phyloP scores from a whole-genome alignment of 257 asterid genomes.

The Handroanthus guayacan region DNA sequence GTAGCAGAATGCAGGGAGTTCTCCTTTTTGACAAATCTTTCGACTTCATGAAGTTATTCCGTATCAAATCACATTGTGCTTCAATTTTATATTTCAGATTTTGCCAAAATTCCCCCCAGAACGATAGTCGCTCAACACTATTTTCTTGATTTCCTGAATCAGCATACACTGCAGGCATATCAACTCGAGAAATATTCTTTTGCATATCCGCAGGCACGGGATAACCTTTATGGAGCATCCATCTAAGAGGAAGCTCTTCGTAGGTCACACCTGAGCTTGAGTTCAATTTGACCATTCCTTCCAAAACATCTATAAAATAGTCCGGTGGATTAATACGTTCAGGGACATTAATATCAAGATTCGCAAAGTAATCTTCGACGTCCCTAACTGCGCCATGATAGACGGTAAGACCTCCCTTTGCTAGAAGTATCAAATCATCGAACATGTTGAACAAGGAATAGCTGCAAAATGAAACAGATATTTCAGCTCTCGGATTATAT shows the following conservation, averaged over 20 bases:
- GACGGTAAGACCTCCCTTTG: constrained; percentile 89
- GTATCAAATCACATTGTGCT: constrained; percentile 59
- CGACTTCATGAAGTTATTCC: constrained; percentile 60
- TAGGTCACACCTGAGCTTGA: constrained; percentile 58
- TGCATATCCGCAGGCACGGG: constrained; percentile 77
- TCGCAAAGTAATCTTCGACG: constrained; percentile 85
- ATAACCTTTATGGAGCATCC: constrained; percentile 90
- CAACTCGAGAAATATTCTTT: constrained; percentile 40
- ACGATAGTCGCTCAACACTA: constrained; percentile 56
- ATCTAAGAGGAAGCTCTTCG: constrained; percentile 83
- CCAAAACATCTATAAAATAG: constrained; percentile 86
- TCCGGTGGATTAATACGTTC: constrained; percentile 96
- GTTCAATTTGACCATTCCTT: constrained; percentile 76
- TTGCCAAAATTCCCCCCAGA: constrained; percentile 73
- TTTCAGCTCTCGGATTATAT: constrained; percentile 15
- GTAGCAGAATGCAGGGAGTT: constrained; percentile 69
- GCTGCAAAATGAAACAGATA: constrained; percentile 54
- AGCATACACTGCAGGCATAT: constrained; percentile 37
- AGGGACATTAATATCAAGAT: constrained; percentile 70
- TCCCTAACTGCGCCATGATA: constrained; percentile 89
- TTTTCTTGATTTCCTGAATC: constrained; percentile 46
- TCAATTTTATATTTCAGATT: constrained; percentile 63
- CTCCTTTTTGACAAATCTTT: constrained; percentile 80
- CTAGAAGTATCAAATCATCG: constrained; percentile 90
- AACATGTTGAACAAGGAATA: constrained; percentile 89